phyloP scores from a whole-genome alignment of 2,329 filamentous ascomycete genomes.

The Leptographium galeiforme region DNA sequence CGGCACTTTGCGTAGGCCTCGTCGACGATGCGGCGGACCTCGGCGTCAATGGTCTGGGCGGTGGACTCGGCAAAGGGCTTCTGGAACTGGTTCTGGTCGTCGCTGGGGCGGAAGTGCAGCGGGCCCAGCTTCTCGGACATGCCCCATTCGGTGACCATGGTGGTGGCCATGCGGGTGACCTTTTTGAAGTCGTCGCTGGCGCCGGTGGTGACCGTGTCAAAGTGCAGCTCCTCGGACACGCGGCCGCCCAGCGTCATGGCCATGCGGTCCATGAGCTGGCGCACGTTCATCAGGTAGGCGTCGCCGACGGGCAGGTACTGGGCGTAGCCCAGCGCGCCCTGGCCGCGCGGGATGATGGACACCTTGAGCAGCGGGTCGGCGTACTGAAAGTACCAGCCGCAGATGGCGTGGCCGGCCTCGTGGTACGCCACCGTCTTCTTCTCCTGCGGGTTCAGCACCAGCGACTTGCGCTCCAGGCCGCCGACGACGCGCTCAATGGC shows the following conservation, averaged over 20 bases:
- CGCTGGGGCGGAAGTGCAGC: slow-evolving; percentile 68
- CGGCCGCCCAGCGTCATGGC: slow-evolving; percentile 96
- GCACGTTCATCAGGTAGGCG: slow-evolving; percentile 87
- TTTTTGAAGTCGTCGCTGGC: slow-evolving; percentile 98
- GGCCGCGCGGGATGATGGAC: slow-evolving; percentile 92
- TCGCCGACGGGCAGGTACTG: slow-evolving; percentile 91
- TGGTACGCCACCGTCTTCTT: slow-evolving; percentile 49
- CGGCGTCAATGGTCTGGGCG: slow-evolving; percentile 78
- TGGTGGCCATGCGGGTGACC: slow-evolving; percentile 86
- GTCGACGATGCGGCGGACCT: slow-evolving; percentile 84
- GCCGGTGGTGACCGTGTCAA: slow-evolving; percentile 88
- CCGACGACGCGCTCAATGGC: slow-evolving; percentile 96
- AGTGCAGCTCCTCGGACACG: slow-evolving; percentile 91
- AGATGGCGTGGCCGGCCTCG: slow-evolving; percentile 95
- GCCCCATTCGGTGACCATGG: slow-evolving; percentile 99
- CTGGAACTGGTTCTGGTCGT: slow-evolving; percentile 60
- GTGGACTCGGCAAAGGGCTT: slow-evolving; percentile 96
- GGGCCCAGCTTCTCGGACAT: slow-evolving; percentile 94
- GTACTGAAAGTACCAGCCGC: slow-evolving; percentile 92
- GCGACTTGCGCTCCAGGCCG: slow-evolving; percentile 91
- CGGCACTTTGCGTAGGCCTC: slow-evolving; percentile 87
- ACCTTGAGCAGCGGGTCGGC: slow-evolving; percentile 98
- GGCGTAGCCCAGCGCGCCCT: slow-evolving; percentile 86
- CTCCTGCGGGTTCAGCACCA: slow-evolving; percentile 85
- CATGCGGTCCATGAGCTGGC: slow-evolving; percentile 98